Percentiles rank a stretch among this genome's conserved stretches.
phyloP scores from a whole-genome alignment of 1,139 yeast genomes.

The Candida frijolesensis region DNA sequence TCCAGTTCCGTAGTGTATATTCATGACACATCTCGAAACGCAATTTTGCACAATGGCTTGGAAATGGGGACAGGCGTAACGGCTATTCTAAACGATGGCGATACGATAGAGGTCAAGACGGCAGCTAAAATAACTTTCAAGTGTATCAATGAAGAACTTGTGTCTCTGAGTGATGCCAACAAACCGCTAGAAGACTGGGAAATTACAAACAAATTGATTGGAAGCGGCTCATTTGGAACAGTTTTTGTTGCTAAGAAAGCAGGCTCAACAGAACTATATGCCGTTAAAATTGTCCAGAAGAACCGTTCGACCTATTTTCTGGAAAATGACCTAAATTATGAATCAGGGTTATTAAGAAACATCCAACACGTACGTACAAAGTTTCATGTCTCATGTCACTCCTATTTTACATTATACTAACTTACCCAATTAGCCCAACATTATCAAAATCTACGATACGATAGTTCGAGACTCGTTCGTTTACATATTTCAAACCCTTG shows the following conservation, averaged over 20 bases:
- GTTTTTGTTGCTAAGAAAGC: slow-evolving; percentile 35
- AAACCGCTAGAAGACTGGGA: slow-evolving; percentile 35
- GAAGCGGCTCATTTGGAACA: slow-evolving; percentile 65
- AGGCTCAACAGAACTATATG: slow-evolving; percentile 34
- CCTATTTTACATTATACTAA: slow-evolving; percentile 17
- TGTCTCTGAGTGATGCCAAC: background rate
- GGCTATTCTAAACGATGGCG: slow-evolving; percentile 46
- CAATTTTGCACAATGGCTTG: slow-evolving; percentile 47
- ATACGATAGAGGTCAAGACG: slow-evolving; percentile 39
- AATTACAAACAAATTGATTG: slow-evolving; percentile 46
- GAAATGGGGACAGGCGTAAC: slow-evolving; percentile 33
- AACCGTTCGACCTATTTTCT: slow-evolving; percentile 20
- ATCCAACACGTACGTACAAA: slow-evolving; percentile 40
- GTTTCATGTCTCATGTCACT: slow-evolving; percentile 17
- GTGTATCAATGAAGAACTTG: slow-evolving; percentile 1
- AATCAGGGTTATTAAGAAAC: slow-evolving; percentile 41
- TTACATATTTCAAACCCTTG: slow-evolving; percentile 53
- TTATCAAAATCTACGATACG: slow-evolving; percentile 44
- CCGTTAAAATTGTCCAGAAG: slow-evolving; percentile 50
- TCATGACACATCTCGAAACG: slow-evolving; percentile 57
- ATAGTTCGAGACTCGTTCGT: slow-evolving; percentile 36
- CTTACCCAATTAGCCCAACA: slow-evolving; percentile 36
- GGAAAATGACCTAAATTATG: slow-evolving; percentile 24
- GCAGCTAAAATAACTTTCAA: slow-evolving; percentile 26
- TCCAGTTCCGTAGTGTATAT: slow-evolving; percentile 53